phyloP scores from a whole-genome alignment of 257 asterid species.

The Perilla frutescens region DNA sequence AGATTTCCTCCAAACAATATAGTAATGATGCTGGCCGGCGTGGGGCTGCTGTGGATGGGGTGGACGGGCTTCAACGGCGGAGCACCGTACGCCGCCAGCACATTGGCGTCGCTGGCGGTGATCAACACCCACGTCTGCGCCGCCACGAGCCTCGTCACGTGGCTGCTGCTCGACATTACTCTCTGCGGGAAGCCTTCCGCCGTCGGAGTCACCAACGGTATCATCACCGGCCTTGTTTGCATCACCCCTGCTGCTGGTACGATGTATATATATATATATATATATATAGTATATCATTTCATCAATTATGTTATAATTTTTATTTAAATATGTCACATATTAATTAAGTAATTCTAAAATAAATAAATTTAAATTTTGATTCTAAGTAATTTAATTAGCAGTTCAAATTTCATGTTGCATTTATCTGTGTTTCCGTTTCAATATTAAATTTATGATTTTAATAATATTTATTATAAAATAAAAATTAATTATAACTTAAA shows the following conservation, averaged over 20 bases:
- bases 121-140: constrained; percentile 66
- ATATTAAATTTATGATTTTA: no score
- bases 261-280: no score
- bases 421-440: no score
- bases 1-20: constrained; percentile 54
- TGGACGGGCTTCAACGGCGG: constrained; percentile 79
- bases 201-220: constrained; percentile 56
- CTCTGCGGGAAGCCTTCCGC: constrained; percentile 57
- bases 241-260: constrained; percentile 64
- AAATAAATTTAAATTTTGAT: no score
- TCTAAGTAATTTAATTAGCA: no score
- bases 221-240: constrained; percentile 66
- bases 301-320: no score
- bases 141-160: constrained; percentile 59
- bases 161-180: constrained; percentile 52
- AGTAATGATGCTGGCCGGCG: constrained; percentile 59
- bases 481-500: no score
- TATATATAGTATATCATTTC: no score
- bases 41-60: constrained; percentile 67
- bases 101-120: constrained; percentile 51
- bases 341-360: no score
- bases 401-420: no score
- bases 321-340: no score
- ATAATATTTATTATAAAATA: no score
- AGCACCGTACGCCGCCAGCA: constrained; percentile 57